Conservation (phyloP, 116 monocot genomes). For the Zostera marina region DNA sequence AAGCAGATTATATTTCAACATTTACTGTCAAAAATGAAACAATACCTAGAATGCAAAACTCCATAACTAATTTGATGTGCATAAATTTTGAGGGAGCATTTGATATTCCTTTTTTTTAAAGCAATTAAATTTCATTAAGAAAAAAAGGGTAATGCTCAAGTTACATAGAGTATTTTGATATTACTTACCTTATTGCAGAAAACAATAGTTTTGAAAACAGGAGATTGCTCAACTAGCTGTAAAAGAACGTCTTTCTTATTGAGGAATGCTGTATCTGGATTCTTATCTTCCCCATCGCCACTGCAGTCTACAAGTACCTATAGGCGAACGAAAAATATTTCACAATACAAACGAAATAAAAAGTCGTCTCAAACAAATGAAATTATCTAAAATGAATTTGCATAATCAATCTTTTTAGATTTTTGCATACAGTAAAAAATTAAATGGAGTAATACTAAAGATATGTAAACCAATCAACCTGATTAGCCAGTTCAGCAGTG, state of each 20-base stretch:
- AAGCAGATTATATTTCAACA: too few species aligned
- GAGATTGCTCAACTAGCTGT: slow-evolving; percentile 54
- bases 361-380: neutral
- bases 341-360: neutral
- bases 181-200: slow-evolving; percentile 91
- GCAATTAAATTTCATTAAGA: too few species aligned
- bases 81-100: neutral
- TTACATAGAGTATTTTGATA: too few species aligned
- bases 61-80: too few species aligned
- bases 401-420: too few species aligned
- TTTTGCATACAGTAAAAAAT: too few species aligned
- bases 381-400: neutral
- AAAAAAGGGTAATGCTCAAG: too few species aligned
- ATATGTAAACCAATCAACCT: slow-evolving; percentile 29
- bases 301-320: slow-evolving; percentile 93
- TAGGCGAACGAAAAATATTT: neutral
- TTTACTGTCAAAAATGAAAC: too few species aligned
- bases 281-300: slow-evolving; percentile 69
- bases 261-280: slow-evolving; percentile 69
- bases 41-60: too few species aligned
- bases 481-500: slow-evolving; percentile 90
- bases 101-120: too few species aligned
- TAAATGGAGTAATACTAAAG: neutral
- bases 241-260: slow-evolving; percentile 77
- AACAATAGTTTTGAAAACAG: slow-evolving; percentile 70